Conservation (phyloP, 306 rosid species). For the Macrotyloma uniflorum region DNA sequence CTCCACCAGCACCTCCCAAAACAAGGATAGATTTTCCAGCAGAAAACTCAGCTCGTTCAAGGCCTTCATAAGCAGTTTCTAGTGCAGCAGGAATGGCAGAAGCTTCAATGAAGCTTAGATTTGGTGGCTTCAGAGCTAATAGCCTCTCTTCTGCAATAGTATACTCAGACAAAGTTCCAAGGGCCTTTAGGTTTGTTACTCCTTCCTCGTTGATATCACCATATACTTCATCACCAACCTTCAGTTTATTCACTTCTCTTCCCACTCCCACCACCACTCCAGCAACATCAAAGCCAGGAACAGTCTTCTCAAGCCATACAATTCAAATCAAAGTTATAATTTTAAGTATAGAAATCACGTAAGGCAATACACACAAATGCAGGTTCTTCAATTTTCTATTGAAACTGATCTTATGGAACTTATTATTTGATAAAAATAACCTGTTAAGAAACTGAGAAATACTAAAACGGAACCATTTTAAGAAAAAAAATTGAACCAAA, state of each 20-base stretch:
- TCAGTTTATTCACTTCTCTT: neutral
- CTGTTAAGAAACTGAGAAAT: too few relatives aligned
- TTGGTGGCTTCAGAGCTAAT: constrained; percentile 57
- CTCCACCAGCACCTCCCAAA: constrained; percentile 79
- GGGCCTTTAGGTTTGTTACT: neutral
- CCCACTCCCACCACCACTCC: constrained; percentile 25
- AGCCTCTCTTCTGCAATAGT: constrained; percentile 59
- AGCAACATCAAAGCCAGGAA: constrained; percentile 32
- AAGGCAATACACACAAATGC: too few relatives aligned
- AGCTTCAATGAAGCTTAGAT: constrained; percentile 64
- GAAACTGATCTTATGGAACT: too few relatives aligned
- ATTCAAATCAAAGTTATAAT: too few relatives aligned
- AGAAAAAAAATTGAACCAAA: too few relatives aligned
- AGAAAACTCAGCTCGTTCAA: constrained; percentile 46
- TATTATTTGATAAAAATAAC: too few relatives aligned
- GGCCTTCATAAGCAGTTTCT: constrained; percentile 63
- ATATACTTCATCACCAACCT: constrained; percentile 38
- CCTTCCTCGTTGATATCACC: constrained; percentile 29
- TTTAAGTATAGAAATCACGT: too few relatives aligned
- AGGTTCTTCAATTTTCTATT: too few relatives aligned
- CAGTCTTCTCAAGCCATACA: neutral
- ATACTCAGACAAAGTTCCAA: constrained; percentile 31
- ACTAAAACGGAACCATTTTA: too few relatives aligned
- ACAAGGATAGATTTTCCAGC: constrained; percentile 62
- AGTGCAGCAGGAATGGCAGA: constrained; percentile 61